These are phyloP conservation scores for Pyrenophora seminiperda DNA, from an alignment of 2,329 filamentous ascomycete species.

Conservation along the genomic window DNA sequence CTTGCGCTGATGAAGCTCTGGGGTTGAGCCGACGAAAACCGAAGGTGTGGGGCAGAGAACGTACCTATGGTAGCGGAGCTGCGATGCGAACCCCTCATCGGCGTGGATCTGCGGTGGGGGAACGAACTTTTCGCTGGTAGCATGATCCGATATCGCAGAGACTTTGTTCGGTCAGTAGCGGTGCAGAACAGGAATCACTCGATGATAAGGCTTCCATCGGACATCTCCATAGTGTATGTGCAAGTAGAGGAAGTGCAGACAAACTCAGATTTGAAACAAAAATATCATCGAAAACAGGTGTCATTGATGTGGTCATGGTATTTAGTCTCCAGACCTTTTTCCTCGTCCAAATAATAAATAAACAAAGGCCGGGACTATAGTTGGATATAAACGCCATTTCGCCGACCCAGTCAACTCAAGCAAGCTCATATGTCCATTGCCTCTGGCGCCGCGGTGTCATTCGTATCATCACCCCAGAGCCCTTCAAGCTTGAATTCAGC, in stretches of 20 bases:
- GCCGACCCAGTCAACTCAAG: conserved; percentile 10
- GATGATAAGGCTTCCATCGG: conserved; percentile 11
- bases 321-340: conserved; percentile 10
- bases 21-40: conserved; percentile 31
- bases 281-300: conserved; percentile 1
- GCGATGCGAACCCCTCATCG: conserved; percentile 12
- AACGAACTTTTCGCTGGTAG: conserved; percentile 8
- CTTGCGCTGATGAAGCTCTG: conserved; percentile 22
- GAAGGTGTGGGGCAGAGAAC: conserved; percentile 28
- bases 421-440: conserved; percentile 42
- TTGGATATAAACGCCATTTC: conserved; percentile 15
- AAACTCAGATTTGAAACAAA: not conserved
- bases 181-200: conserved; percentile 12
- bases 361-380: conserved; percentile 1
- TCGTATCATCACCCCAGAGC: conserved; percentile 74
- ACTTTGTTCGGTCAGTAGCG: conserved; percentile 26
- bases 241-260: not conserved
- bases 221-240: conserved; percentile 1
- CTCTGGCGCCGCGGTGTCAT: conserved; percentile 41
- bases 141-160: conserved; percentile 28
- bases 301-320: conserved; percentile 23
- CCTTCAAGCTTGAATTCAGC: conserved; percentile 95
- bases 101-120: conserved; percentile 6
- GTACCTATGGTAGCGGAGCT: conserved; percentile 11
- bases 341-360: conserved; percentile 9